These are phyloP conservation scores for Bruguiera sexangula DNA, from an alignment of 345 rosid species.

Conservation along the genomic window DNA sequence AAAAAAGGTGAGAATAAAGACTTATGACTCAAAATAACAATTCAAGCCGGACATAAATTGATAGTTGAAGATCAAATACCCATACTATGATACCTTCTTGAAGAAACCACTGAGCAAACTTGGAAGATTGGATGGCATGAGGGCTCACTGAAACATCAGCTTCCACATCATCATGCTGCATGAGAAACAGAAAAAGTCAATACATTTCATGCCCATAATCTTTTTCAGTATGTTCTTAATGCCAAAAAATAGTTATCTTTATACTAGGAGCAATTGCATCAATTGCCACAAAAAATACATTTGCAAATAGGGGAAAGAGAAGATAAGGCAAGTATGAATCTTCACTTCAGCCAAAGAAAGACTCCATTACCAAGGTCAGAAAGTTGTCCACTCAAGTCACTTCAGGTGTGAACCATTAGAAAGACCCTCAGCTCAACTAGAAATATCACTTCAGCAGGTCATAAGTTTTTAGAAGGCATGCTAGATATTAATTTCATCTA, in stretches of 20 bases:
- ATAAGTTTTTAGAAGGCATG: neutral
- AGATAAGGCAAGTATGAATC: too few species aligned
- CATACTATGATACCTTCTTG: slow-evolving; percentile 61
- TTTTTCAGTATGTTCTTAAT: neutral
- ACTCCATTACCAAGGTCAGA: neutral
- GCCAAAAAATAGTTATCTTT: neutral
- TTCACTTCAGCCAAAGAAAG: neutral
- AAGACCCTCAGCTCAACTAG: neutral
- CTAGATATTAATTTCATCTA: too few species aligned
- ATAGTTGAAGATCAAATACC: slow-evolving; percentile 10
- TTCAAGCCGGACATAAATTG: neutral
- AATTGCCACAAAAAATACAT: neutral
- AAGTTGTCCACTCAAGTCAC: neutral
- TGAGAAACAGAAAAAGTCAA: slow-evolving; percentile 18
- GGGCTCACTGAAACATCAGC: slow-evolving; percentile 46
- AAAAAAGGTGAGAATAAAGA: slow-evolving; percentile 2
- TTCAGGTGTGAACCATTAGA: neutral
- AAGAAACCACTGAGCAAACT: slow-evolving; percentile 78
- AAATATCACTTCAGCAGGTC: neutral
- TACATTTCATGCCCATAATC: slow-evolving; percentile 11
- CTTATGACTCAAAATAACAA: neutral
- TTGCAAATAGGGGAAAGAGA: too few species aligned
- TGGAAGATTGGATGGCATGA: slow-evolving; percentile 58
- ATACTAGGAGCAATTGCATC: neutral
- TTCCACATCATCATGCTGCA: slow-evolving; percentile 49